These are phyloP conservation scores for Sporothrix curviconia DNA, from an alignment of 2,329 filamentous ascomycete species.

Conservation along the genomic window DNA sequence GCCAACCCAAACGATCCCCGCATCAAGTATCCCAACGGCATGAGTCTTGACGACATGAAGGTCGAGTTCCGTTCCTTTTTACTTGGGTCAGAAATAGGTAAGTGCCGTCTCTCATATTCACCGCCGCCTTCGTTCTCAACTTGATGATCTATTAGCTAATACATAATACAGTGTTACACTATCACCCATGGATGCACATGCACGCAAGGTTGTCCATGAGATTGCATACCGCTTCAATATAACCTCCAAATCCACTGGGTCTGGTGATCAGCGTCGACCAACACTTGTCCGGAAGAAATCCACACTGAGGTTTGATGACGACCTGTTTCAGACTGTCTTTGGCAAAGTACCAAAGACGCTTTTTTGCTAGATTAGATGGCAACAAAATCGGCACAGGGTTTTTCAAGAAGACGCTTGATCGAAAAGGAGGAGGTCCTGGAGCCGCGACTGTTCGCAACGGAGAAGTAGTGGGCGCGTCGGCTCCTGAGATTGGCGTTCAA, in stretches of 20 bases:
- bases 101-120: conserved; percentile 23
- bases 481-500: conserved; percentile 73
- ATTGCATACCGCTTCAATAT: conserved; percentile 68
- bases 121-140: too few species aligned
- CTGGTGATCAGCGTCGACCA: conserved; percentile 65
- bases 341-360: conserved; percentile 44
- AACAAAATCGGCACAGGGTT: conserved; percentile 19
- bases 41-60: conserved; percentile 63
- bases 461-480: conserved; percentile 77
- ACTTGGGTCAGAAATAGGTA: conserved; percentile 56
- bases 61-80: conserved; percentile 69
- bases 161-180: conserved; percentile 55
- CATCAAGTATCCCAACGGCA: conserved; percentile 65
- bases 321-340: conserved; percentile 44
- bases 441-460: conserved; percentile 67
- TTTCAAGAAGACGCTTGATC: conserved; percentile 14
- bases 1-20: conserved; percentile 53
- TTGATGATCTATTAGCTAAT: neutral
- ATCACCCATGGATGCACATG: conserved; percentile 75
- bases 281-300: conserved; percentile 66
- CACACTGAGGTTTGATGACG: conserved; percentile 56
- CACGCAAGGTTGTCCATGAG: conserved; percentile 73
- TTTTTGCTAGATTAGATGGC: conserved; percentile 47
- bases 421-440: conserved; percentile 28
- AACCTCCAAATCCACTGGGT: conserved; percentile 77